Base-by-base conservation (phyloP, 129 eudicot species). In the Smallanthus sonchifolius region DNA sequence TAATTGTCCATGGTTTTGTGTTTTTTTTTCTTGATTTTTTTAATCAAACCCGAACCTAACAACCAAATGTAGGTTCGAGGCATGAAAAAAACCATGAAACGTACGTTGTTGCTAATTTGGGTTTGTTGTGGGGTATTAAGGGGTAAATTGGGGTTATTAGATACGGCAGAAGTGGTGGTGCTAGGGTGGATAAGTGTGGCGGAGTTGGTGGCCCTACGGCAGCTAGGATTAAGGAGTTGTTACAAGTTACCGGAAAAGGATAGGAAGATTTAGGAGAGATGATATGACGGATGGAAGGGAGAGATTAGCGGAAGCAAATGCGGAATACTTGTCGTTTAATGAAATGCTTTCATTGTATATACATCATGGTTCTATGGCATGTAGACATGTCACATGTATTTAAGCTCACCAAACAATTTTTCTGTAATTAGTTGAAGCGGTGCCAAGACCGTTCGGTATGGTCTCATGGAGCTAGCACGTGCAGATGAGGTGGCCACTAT, bases 21-120 rank as follows among this genome's bases (percentile, higher is more conserved):
- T 76, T 65, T 20, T 16, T 35, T 75, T 69, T 81, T 69, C 74
- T 72, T 79, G 78, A 79, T 79, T 32, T 79, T 79, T 72, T 72
- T 73, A 74, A 72, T 65, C 54, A 30, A 14, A 61, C 42, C 4
- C 67, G 67, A 61, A 61, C 67, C 43, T 10, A 34, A 35, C 67
- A 36, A 15, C 14, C 9, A 14, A 61, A 61, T 61, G 67, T 17
- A 61, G 43, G 67, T 34, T 61, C 42, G 42, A 61, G 42, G 43
- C 20, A 61, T 61, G 67, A 61, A 61, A 61, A 32, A 15, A n/a
- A 61, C 34, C 43, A 61, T 34, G 67, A 61, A 61, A 61, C 0
- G 30, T 24, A 24, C 30, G 30, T 45, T 15, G 47, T 4, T 42
- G 47, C 5, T 45, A 15, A 45, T 45, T 45, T 45, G 51, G 51